Conservation (phyloP, 805 yeast species). For the Starmera caribaea region DNA sequence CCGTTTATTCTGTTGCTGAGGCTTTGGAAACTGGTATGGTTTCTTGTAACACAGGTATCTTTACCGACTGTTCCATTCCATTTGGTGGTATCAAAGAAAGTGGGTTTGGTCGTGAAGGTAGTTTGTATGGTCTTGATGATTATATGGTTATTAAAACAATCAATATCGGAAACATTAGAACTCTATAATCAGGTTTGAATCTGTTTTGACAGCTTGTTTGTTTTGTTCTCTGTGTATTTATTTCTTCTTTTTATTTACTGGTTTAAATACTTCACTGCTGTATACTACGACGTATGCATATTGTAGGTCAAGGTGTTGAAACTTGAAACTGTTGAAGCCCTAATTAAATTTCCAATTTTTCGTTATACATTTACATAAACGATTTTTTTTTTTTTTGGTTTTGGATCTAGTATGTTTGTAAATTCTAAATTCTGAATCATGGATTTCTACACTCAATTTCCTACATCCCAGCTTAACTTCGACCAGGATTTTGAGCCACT, state of each 20-base stretch:
- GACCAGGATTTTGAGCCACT: constrained; percentile 22
- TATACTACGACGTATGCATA: too few species aligned
- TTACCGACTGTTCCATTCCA: constrained; percentile 48
- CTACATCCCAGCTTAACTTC: constrained; percentile 24
- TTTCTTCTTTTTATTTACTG: too few species aligned
- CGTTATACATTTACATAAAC: too few species aligned
- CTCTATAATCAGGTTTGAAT: constrained; percentile 3
- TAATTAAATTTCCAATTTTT: too few species aligned
- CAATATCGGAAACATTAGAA: constrained; percentile 31
- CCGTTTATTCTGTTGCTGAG: constrained; percentile 42
- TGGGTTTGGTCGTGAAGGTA: constrained; percentile 67
- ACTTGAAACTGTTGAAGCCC: too few species aligned
- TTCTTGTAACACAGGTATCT: constrained; percentile 48
- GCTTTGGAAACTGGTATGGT: constrained; percentile 59
- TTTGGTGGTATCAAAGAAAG: constrained; percentile 58
- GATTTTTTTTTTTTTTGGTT: too few species aligned
- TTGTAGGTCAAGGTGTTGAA: too few species aligned
- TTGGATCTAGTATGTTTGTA: too few species aligned
- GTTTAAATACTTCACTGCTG: too few species aligned
- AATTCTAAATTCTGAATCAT: too few species aligned
- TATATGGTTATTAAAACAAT: constrained; percentile 44
- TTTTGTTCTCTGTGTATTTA: too few species aligned
- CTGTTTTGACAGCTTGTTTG: background rate
- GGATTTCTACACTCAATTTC: constrained; percentile 34
- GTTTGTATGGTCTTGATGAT: constrained; percentile 52